phyloP scores from a whole-genome alignment of 2,329 filamentous ascomycete genomes.

The Daldinia sp. region DNA sequence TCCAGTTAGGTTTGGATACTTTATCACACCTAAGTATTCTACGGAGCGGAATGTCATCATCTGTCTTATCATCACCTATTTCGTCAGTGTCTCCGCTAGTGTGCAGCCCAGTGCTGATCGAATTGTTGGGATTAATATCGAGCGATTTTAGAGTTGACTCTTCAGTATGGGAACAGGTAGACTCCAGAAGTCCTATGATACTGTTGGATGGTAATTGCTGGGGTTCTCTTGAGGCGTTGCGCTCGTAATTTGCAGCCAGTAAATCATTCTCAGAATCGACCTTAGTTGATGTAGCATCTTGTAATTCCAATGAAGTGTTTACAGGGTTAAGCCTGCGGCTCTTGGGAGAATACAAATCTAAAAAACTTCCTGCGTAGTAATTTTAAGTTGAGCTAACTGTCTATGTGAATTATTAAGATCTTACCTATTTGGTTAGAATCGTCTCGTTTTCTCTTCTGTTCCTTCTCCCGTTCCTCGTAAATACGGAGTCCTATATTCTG shows the following conservation, averaged over 20 bases:
- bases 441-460: not conserved
- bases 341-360: not conserved
- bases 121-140: too few relatives aligned
- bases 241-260: not conserved
- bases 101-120: not conserved
- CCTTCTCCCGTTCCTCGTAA: not conserved
- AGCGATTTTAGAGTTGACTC: not conserved
- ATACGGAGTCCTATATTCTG: not conserved
- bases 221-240: not conserved
- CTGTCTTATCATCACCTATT: not conserved
- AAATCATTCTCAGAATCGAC: too few relatives aligned
- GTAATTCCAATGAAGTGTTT: not conserved
- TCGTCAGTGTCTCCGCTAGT: not conserved
- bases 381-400: not conserved
- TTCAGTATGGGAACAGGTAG: not conserved
- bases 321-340: not conserved
- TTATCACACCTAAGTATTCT: not conserved
- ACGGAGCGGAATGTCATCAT: not conserved
- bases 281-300: not conserved
- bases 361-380: not conserved
- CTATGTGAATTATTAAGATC: not conserved
- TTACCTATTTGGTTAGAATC: not conserved
- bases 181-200: not conserved
- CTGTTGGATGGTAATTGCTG: not conserved
- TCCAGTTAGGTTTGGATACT: constrained; percentile 10